Evolutionary conservation across 1,284 basidiomycete genomes (phyloP).

Genomic region (Filobasidium uniguttulatum): DNA sequence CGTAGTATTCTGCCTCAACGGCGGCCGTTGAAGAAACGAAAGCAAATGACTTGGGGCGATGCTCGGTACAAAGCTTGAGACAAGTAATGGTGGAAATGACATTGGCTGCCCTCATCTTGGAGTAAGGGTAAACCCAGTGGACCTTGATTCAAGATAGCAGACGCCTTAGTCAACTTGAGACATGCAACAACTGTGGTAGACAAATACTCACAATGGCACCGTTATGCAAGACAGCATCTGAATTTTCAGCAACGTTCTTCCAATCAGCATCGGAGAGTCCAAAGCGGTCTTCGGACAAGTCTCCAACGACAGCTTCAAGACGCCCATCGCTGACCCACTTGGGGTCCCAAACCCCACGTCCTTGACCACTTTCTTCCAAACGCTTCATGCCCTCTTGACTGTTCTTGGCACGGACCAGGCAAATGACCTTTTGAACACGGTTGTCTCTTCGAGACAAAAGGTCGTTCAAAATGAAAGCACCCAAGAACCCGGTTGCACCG

Average conservation of each 20-base stretch:
- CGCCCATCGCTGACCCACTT: slow-evolving; percentile 59
- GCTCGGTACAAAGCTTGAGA: slow-evolving; percentile 59
- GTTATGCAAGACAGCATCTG: slow-evolving; percentile 83
- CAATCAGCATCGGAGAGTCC: slow-evolving; percentile 59
- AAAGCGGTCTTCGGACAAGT: slow-evolving; percentile 62
- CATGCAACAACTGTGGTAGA: not conserved
- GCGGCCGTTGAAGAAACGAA: slow-evolving; percentile 93
- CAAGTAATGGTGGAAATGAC: slow-evolving; percentile 77
- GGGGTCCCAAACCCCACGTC: slow-evolving; percentile 86
- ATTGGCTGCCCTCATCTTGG: slow-evolving; percentile 79
- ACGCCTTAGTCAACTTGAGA: slow-evolving; percentile 1
- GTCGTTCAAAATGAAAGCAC: slow-evolving; percentile 79
- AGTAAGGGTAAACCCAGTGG: slow-evolving; percentile 98
- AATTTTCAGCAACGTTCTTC: slow-evolving; percentile 55
- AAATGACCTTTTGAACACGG: slow-evolving; percentile 74
- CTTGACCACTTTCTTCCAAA: slow-evolving; percentile 60
- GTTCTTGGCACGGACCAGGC: slow-evolving; percentile 66
- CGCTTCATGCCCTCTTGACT: slow-evolving; percentile 54
- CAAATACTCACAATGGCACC: slow-evolving; percentile 66
- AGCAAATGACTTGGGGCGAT: slow-evolving; percentile 66
- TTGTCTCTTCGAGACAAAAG: slow-evolving; percentile 49
- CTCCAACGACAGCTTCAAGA: slow-evolving; percentile 77
- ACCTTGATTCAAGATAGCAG: slow-evolving; percentile 44
- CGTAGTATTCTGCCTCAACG: slow-evolving; percentile 81
- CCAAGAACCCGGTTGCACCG: slow-evolving; percentile 93